A percentile compares a stretch with the other conserved stretches of the same genome.
phyloP scores from a whole-genome alignment of 495 filamentous ascomycete species.

The Penicillium taxi region DNA sequence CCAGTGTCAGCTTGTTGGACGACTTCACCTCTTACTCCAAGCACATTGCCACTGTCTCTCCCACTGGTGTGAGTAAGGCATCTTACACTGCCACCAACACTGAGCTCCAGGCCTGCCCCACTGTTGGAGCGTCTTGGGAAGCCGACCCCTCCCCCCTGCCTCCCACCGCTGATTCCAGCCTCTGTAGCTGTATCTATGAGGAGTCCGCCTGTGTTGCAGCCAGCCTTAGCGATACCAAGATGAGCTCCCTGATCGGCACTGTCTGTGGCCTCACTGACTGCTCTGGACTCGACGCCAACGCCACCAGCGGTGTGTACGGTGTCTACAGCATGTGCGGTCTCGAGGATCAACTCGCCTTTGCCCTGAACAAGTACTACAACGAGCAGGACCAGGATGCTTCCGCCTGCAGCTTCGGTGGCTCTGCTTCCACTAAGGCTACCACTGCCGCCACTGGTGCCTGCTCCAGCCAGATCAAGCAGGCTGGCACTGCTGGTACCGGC shows the following conservation, averaged over 20 bases:
- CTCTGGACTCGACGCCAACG: slow-evolving; percentile 62
- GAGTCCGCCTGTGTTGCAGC: slow-evolving; percentile 62
- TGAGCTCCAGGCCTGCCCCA: slow-evolving; percentile 63
- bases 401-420: slow-evolving; percentile 73
- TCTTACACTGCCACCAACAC: slow-evolving; percentile 75
- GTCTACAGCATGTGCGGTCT: slow-evolving; percentile 83
- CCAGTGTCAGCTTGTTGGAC: slow-evolving; percentile 50
- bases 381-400: slow-evolving; percentile 43
- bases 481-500: slow-evolving; percentile 56
- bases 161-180: slow-evolving; percentile 62
- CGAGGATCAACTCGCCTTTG: slow-evolving; percentile 70
- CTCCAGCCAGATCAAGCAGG: slow-evolving; percentile 47
- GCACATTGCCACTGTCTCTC: slow-evolving; percentile 60
- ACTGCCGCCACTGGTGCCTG: slow-evolving; percentile 46
- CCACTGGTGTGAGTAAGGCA: slow-evolving; percentile 53
- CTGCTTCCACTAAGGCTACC: slow-evolving; percentile 46
- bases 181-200: slow-evolving; percentile 77
- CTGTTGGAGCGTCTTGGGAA: slow-evolving; percentile 54
- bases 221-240: slow-evolving; percentile 42
- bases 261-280: slow-evolving; percentile 67
- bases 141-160: slow-evolving; percentile 61
- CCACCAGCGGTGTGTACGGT: slow-evolving; percentile 68
- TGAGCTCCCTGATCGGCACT: slow-evolving; percentile 58
- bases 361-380: slow-evolving; percentile 73
- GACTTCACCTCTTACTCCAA: slow-evolving; percentile 71